These are phyloP conservation scores for Mortierella sp. DNA, from an alignment of 371 early-diverging fungal genomes.

Conservation along the genomic window DNA sequence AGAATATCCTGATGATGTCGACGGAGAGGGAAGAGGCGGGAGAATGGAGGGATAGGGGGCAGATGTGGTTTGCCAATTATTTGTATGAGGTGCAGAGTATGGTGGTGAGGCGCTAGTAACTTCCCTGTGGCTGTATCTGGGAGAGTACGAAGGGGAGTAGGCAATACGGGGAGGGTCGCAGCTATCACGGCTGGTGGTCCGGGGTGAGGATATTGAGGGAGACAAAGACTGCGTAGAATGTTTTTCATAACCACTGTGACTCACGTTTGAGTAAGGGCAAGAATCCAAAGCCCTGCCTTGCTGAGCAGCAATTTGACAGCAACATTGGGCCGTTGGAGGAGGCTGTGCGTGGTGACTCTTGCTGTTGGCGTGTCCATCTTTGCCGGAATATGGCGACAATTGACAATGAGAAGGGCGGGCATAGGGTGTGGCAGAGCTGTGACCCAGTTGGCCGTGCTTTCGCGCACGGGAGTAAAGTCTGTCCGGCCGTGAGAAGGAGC, in stretches of 20 bases:
- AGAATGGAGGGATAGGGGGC: slow-evolving; percentile 2
- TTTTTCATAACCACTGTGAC: slow-evolving; percentile 37
- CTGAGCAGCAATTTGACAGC: slow-evolving; percentile 50
- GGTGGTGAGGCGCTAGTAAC: not conserved
- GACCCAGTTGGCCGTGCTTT: slow-evolving; percentile 13
- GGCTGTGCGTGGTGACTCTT: slow-evolving; percentile 10
- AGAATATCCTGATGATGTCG: slow-evolving; percentile 6
- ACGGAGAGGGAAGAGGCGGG: not conserved
- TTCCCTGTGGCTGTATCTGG: slow-evolving; percentile 19
- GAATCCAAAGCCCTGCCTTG: slow-evolving; percentile 37
- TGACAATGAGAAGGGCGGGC: slow-evolving; percentile 45
- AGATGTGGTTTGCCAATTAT: slow-evolving; percentile 2
- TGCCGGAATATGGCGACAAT: slow-evolving; percentile 19
- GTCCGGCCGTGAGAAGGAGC: slow-evolving; percentile 43
- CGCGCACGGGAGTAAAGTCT: slow-evolving; percentile 22
- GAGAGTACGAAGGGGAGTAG: slow-evolving; percentile 48
- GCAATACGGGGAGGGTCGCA: slow-evolving; percentile 36
- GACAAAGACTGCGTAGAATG: not conserved
- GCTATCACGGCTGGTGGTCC: not conserved
- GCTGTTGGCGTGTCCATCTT: not conserved
- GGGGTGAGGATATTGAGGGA: slow-evolving; percentile 6
- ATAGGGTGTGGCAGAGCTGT: slow-evolving; percentile 30
- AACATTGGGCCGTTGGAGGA: slow-evolving; percentile 39
- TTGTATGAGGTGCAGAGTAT: slow-evolving; percentile 5
- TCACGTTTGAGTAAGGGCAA: slow-evolving; percentile 45